Evolutionary conservation across 2,329 filamentous ascomycete genomes (phyloP), one percentile per base, ranked within the genome.

Genomic region (Fusarium ramigenum): DNA sequence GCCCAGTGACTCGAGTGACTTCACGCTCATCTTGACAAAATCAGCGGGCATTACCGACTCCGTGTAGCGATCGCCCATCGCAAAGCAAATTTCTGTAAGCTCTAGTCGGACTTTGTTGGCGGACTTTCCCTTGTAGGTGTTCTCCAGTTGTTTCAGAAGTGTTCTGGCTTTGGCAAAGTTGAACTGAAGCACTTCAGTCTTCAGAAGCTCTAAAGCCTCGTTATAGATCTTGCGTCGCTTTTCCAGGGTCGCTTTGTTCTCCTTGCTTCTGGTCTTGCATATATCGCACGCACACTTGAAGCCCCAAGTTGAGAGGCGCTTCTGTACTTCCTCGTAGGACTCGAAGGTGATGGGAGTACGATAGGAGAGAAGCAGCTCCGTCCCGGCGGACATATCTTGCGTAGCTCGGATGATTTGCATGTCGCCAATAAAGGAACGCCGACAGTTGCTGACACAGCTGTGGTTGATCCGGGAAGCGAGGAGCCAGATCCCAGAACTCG

Each of bases 391-490:
- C 1, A 90, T 76, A 47, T 87, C 82, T 15, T 72, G 73, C 0
- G 82, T 78, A 0, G 88, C 87, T 12, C 86, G 85, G 28, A 89
- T 57, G 12, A 89, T 81, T 69, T 84, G 81, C 80, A 90, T 83
- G 72, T 90, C 87, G 6, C 88, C 87, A 42, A 90, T 87, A 74
- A 88, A 89, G 2, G 83, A 78, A 21, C 85, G 85, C 0, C 64
- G 67, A 23, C 83, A 83, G 70, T 89, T 90, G 15, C 77, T 76
- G 9, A 82, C 23, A 75, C 88, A 90, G 16, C 82, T 83, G 69
- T 90, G 88, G 64, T 90, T 90, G 70, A 88, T 84, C 61, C 82
- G 80, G 0, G 87, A 87, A 7, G 86, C 85, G 3, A 80, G 65
- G 5, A 79, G 63, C 87, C 87, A 90, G 18, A 89, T 62, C 2